A percentile compares a stretch with the other conserved stretches of the same genome.
Evolutionary conservation across 208 protist genomes (phyloP).

Genomic region (Porcisia deanei): DNA sequence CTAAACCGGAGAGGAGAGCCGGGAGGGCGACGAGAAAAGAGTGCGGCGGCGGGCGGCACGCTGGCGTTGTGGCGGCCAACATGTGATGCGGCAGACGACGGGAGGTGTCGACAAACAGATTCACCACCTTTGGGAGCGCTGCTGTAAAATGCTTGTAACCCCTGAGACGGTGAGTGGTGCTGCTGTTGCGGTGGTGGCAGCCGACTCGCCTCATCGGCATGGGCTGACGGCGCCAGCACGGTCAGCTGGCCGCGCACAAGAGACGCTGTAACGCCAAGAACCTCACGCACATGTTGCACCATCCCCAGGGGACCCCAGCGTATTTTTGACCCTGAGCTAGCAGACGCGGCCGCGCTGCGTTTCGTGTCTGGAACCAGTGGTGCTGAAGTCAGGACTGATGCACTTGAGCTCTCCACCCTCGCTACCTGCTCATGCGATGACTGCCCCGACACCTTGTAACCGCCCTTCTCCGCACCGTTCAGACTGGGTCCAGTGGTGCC

Average conservation of each 20-base stretch:
- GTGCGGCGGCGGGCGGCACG: neutral
- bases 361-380: neutral
- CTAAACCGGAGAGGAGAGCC: neutral
- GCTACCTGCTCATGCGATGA: neutral
- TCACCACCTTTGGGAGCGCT: neutral
- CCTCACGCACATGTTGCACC: constrained; percentile 58
- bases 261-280: constrained; percentile 62
- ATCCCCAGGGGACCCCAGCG: constrained; percentile 35
- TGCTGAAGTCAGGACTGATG: neutral
- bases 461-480: neutral
- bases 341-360: neutral
- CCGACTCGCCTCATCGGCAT: neutral
- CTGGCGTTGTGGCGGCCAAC: neutral
- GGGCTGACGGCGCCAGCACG: constrained; percentile 30
- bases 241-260: constrained; percentile 58
- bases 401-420: neutral
- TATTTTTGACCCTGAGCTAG: neutral
- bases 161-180: neutral
- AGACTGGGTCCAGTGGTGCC: neutral
- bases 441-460: neutral
- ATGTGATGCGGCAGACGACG: neutral
- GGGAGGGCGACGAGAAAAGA: neutral
- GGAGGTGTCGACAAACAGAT: neutral
- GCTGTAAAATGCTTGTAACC: neutral
- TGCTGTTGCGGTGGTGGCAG: constrained; percentile 10